Evolutionary conservation across 176 grass and related monocot species (phyloP).

Genomic region (Carex scoparia): DNA sequence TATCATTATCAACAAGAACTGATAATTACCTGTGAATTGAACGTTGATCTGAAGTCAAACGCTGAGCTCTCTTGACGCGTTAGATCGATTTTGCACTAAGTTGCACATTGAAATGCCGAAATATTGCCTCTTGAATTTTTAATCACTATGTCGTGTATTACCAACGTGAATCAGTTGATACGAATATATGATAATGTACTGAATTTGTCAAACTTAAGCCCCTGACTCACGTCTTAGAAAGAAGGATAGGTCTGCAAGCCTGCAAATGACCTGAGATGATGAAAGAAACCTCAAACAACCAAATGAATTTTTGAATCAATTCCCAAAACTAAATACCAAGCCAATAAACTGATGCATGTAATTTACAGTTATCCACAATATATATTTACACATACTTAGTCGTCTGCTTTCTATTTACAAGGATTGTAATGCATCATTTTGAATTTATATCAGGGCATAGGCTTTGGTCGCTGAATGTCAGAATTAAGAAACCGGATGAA

Average conservation of each 20-base stretch:
- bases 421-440: neutral
- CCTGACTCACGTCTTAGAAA: neutral
- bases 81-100: too few species aligned
- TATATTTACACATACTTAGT: slow-evolving; percentile 16
- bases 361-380: slow-evolving; percentile 19
- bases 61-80: neutral
- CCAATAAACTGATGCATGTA: neutral
- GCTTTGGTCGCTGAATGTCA: slow-evolving; percentile 4
- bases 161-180: neutral
- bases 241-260: neutral
- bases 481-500: slow-evolving; percentile 43
- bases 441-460: neutral
- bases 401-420: slow-evolving; percentile 9
- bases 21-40: neutral
- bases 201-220: neutral
- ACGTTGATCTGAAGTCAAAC: neutral
- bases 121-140: neutral
- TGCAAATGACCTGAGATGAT: neutral
- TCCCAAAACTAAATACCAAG: slow-evolving; percentile 5
- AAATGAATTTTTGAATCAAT: neutral
- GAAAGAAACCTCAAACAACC: neutral
- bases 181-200: too few species aligned
- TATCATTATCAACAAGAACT: neutral
- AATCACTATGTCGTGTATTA: neutral
- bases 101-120: neutral